phyloP scores from a whole-genome alignment of 73 alveolate genomes.

The Symbiodinium natans region DNA sequence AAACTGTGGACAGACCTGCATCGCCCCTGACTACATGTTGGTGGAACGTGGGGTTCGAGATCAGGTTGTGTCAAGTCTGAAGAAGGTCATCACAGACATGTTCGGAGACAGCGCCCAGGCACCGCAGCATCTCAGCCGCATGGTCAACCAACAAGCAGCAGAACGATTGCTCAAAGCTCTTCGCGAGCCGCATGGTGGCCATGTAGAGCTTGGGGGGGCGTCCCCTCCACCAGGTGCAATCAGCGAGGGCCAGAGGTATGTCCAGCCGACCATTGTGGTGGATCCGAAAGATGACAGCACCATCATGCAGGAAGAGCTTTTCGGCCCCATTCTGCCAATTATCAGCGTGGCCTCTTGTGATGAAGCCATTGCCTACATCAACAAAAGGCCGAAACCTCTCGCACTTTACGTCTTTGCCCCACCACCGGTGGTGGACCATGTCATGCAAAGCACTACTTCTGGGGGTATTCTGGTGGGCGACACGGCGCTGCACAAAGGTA shows the following conservation, averaged over 20 bases:
- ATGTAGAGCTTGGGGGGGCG: neutral
- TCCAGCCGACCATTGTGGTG: constrained; percentile 92
- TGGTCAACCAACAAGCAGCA: constrained; percentile 47
- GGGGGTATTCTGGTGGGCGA: constrained; percentile 84
- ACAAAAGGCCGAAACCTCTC: constrained; percentile 37
- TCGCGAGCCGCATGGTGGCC: constrained; percentile 83
- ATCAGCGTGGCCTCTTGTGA: constrained; percentile 63
- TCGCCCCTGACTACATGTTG: constrained; percentile 78
- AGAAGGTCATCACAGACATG: constrained; percentile 36
- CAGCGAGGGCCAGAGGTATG: constrained; percentile 31
- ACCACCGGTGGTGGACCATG: constrained; percentile 59
- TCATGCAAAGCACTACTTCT: constrained; percentile 41
- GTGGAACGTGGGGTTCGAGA: constrained; percentile 78
- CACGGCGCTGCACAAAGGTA: constrained; percentile 60
- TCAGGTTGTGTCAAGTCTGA: neutral
- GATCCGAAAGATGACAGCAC: constrained; percentile 41
- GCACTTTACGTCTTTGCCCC: constrained; percentile 85
- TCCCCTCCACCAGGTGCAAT: neutral
- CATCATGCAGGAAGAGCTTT: constrained; percentile 12
- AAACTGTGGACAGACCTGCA: constrained; percentile 87
- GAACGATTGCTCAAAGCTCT: constrained; percentile 24
- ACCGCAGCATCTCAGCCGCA: constrained; percentile 45
- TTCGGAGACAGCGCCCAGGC: constrained; percentile 65
- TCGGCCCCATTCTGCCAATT: constrained; percentile 91
- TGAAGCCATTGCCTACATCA: constrained; percentile 56